These are phyloP conservation scores for Oryza punctata DNA, from an alignment of 176 grass and related monocot species.

Conservation along the genomic window DNA sequence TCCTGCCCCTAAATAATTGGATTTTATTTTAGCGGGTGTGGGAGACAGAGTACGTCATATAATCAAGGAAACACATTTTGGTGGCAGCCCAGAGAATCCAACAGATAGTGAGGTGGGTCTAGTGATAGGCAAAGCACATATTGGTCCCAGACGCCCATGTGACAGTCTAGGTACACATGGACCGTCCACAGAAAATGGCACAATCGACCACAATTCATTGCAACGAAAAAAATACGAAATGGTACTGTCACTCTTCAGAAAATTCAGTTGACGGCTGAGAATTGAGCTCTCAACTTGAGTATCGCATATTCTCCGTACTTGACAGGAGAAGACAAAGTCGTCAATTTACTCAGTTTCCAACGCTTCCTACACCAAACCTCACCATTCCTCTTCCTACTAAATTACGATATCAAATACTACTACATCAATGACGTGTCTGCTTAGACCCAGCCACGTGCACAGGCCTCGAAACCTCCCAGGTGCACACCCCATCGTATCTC, in stretches of 20 bases:
- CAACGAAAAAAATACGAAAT: background rate
- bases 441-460: conserved; percentile 35
- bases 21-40: background rate
- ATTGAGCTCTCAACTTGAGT: background rate
- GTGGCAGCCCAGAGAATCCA: background rate
- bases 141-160: conserved; percentile 23
- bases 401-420: background rate
- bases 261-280: background rate
- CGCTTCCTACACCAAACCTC: background rate
- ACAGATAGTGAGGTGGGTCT: conserved; percentile 1
- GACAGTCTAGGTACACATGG: conserved; percentile 4
- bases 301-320: conserved; percentile 1
- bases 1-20: background rate
- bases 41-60: background rate
- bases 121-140: conserved; percentile 18
- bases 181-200: background rate
- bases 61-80: conserved; percentile 16
- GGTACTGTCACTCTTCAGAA: background rate
- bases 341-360: conserved; percentile 14
- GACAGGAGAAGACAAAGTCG: conserved; percentile 6
- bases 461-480: conserved; percentile 3
- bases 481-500: conserved; percentile 16
- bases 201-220: background rate
- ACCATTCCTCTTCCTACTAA: background rate
- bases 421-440: background rate